phyloP scores from a whole-genome alignment of 176 grass and related monocot species.

The Carex littledalei region DNA sequence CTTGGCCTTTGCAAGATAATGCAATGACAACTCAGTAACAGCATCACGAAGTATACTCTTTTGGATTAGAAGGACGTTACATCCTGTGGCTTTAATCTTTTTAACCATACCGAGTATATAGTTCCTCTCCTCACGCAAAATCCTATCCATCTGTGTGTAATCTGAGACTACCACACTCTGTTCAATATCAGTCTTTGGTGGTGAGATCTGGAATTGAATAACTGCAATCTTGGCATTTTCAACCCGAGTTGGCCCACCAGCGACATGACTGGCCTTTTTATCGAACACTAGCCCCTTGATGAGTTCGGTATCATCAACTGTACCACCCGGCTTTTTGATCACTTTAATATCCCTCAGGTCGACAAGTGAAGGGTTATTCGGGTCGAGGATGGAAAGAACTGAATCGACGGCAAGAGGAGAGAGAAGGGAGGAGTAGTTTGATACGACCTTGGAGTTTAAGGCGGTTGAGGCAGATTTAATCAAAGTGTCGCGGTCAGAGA shows the following conservation, averaged over 20 bases:
- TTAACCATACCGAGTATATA: conserved; percentile 93
- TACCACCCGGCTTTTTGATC: conserved; percentile 76
- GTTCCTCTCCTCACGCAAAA: conserved; percentile 81
- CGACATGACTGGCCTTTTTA: conserved; percentile 78
- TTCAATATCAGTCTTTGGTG: conserved; percentile 93
- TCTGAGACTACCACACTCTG: conserved; percentile 89
- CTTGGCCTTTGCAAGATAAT: conserved; percentile 87
- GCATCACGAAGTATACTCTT: conserved; percentile 90
- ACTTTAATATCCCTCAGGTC: conserved; percentile 75
- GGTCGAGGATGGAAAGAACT: conserved; percentile 66
- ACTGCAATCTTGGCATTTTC: conserved; percentile 96
- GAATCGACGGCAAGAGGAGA: conserved; percentile 71
- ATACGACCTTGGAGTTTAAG: conserved; percentile 84
- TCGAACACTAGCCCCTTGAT: conserved; percentile 80
- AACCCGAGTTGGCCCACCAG: conserved; percentile 49
- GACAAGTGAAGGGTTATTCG: conserved; percentile 64
- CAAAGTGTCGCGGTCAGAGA: conserved; percentile 64
- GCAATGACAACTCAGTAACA: conserved; percentile 80
- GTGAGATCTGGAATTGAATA: conserved; percentile 90
- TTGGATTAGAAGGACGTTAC: conserved; percentile 88
- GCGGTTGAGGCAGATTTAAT: conserved; percentile 84
- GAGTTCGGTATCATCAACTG: conserved; percentile 72
- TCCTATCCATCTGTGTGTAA: conserved; percentile 92
- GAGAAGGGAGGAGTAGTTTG: conserved; percentile 78
- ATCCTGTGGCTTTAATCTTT: conserved; percentile 83